phyloP scores from a whole-genome alignment of 495 filamentous ascomycete species.

The Penicillium maclennaniae region DNA sequence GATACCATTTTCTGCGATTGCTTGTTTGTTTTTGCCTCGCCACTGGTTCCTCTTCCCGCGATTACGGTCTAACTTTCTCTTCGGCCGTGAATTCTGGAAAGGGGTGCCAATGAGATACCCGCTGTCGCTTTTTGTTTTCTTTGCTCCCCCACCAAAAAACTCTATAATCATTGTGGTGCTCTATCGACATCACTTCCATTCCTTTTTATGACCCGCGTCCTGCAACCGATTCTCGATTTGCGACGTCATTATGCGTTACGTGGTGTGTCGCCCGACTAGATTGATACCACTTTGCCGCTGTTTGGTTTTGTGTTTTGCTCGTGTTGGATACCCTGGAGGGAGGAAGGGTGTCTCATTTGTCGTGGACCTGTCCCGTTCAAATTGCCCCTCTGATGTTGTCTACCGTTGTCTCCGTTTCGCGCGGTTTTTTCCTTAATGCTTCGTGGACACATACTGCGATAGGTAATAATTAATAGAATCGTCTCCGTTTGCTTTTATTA shows the following conservation, averaged over 20 bases:
- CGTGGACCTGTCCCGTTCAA: constrained; percentile 12
- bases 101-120: constrained; percentile 34
- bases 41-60: constrained; percentile 18
- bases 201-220: constrained; percentile 38
- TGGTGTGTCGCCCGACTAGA: constrained; percentile 44
- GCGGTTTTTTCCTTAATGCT: constrained; percentile 16
- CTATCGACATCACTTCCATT: constrained; percentile 29
- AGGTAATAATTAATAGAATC: constrained; percentile 39
- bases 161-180: constrained; percentile 14
- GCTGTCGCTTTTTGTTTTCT: constrained; percentile 31
- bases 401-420: constrained; percentile 21
- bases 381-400: constrained; percentile 19
- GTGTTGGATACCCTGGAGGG: constrained; percentile 39
- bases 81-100: constrained; percentile 5
- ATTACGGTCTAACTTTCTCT: background rate
- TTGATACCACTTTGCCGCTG: constrained; percentile 49
- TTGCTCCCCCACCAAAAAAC: constrained; percentile 18
- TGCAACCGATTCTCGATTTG: constrained; percentile 34
- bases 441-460: constrained; percentile 24
- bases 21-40: constrained; percentile 27
- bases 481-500: constrained; percentile 16
- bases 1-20: constrained; percentile 23
- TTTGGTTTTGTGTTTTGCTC: constrained; percentile 28
- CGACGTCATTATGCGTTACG: constrained; percentile 36
- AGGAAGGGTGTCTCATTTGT: constrained; percentile 27